Conservation (phyloP, 306 rosid genomes). For the Prunus campanulata region DNA sequence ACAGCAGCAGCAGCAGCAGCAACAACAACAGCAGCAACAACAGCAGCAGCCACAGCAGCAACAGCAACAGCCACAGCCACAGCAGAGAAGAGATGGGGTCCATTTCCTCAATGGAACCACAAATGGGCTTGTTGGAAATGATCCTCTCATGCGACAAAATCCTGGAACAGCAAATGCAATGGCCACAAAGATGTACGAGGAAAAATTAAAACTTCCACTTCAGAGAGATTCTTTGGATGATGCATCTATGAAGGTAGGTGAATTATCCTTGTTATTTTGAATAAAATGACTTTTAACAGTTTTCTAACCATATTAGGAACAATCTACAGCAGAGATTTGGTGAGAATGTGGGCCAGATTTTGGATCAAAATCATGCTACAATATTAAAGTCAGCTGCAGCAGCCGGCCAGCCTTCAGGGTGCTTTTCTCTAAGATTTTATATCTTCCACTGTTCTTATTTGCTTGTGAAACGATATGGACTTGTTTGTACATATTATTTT, state of each 20-base stretch:
- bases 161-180: slow-evolving; percentile 88
- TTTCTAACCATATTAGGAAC: slow-evolving; percentile 28
- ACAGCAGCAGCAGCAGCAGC: slow-evolving; percentile 45
- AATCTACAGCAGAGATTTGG: slow-evolving; percentile 80
- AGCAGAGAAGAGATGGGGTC: slow-evolving; percentile 86
- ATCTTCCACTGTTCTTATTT: slow-evolving; percentile 1
- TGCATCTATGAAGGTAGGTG: slow-evolving; percentile 72
- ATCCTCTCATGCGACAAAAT: slow-evolving; percentile 64
- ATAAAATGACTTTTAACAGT: slow-evolving; percentile 16
- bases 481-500: neutral
- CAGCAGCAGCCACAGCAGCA: slow-evolving; percentile 55
- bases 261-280: slow-evolving; percentile 20
- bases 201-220: slow-evolving; percentile 73
- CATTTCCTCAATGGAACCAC: slow-evolving; percentile 76
- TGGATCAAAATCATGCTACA: slow-evolving; percentile 84
- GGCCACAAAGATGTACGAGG: slow-evolving; percentile 97
- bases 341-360: slow-evolving; percentile 84
- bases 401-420: slow-evolving; percentile 95
- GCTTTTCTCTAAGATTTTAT: slow-evolving; percentile 12
- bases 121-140: slow-evolving; percentile 85
- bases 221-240: slow-evolving; percentile 95
- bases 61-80: slow-evolving; percentile 49
- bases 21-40: slow-evolving; percentile 50
- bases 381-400: slow-evolving; percentile 86
- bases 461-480: neutral